Conservation (phyloP, 2,329 filamentous ascomycete genomes). For the Hypoxylon sp. region DNA sequence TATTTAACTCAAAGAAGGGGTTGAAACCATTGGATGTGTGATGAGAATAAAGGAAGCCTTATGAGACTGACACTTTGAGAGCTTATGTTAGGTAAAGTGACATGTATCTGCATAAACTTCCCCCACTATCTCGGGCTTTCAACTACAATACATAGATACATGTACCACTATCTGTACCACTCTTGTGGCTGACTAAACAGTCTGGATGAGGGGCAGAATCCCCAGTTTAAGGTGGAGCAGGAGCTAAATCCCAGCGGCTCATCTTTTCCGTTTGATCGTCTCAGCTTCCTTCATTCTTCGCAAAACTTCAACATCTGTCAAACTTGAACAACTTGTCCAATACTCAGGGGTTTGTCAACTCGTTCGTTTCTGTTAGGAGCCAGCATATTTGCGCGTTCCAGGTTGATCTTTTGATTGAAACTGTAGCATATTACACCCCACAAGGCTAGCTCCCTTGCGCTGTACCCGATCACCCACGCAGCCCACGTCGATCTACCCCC, state of each 20-base stretch:
- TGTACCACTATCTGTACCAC: no score
- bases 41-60: background rate
- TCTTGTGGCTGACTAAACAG: slow-evolving; percentile 34
- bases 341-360: background rate
- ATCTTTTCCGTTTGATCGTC: slow-evolving; percentile 30
- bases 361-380: background rate
- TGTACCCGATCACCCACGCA: slow-evolving; percentile 20
- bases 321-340: slow-evolving; percentile 17
- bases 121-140: slow-evolving; percentile 17
- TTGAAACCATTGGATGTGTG: background rate
- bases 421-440: background rate
- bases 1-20: background rate
- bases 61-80: background rate
- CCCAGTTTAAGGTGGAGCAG: slow-evolving; percentile 21
- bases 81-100: background rate
- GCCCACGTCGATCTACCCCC: slow-evolving; percentile 5
- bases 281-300: slow-evolving; percentile 32
- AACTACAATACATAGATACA: no score
- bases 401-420: slow-evolving; percentile 1
- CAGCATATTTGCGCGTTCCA: background rate
- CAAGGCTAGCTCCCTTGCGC: slow-evolving; percentile 30
- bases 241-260: slow-evolving; percentile 24
- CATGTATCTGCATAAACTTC: background rate
- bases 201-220: slow-evolving; percentile 37
- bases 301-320: slow-evolving; percentile 25